Evolutionary conservation across 1,139 yeast genomes (phyloP), one percentile per base, ranked within the genome.

Genomic region (Blastobotrys serpentis): DNA sequence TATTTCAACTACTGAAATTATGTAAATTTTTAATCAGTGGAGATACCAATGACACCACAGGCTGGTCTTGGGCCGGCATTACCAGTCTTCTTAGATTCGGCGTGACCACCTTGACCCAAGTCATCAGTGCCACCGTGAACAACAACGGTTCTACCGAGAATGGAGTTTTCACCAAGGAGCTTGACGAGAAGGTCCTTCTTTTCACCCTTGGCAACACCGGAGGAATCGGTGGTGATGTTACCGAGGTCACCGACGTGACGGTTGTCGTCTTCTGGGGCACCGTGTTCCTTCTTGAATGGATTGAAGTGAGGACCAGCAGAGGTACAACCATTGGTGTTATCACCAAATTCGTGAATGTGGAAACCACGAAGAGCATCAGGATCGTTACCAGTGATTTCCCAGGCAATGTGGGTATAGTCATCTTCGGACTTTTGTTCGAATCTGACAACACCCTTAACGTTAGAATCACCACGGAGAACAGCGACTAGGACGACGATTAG

Each of bases 281-380:
- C 98, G 72, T 92, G 98, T 60, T 81, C 79, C 77, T 85, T 84
- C 60, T 79, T 76, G 70, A 85, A 86, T 59, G 98, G 98, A 80
- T 92, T 92, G 82, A 88, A 90, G 75, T 92, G 98, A 53, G 97
- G 96, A 65, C 98, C 98, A 50, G 98, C 98, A 58, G 97, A 88
- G 54, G 96, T 89, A 76, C 98, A 90, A 56, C 98, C 98, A 70
- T 92, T 90, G 74, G 98, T 89, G 81, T 89, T 88, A 78, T 92
- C 98, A 76, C 98, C 98, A 66, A 90, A 92, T 67, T 87, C 86
- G 74, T 92, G 98, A 68, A 92, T 76, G 78, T 92, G 98, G 96
- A 92, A 90, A 45, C 98, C 98, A 73, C 96, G 85, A 70, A 78
- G 74, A 44, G 96, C 89, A 63, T 87, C 84, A 55, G 97, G 76